Evolutionary conservation across 129 eudicot genomes (phyloP).

Genomic region (Silybum marianum): DNA sequence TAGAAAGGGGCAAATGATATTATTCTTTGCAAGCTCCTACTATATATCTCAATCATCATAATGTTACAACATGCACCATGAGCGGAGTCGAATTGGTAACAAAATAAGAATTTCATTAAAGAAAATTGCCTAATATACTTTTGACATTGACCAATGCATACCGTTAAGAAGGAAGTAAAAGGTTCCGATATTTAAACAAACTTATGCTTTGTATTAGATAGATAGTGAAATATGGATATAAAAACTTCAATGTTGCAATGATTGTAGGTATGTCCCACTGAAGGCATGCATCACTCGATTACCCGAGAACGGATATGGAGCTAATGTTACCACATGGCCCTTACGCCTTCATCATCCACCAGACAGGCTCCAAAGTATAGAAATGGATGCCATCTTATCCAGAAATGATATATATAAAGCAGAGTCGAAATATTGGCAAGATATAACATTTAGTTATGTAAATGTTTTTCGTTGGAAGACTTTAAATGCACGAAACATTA

Average conservation of each 20-base stretch:
- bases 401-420: slow-evolving; percentile 76
- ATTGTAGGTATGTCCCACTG: slow-evolving; percentile 63
- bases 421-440: slow-evolving; percentile 74
- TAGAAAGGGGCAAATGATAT: background rate
- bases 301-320: slow-evolving; percentile 70
- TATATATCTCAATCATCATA: background rate
- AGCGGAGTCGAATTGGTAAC: background rate
- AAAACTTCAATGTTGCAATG: slow-evolving; percentile 14
- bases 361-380: slow-evolving; percentile 66
- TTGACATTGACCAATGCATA: background rate
- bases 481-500: slow-evolving; percentile 53
- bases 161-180: background rate
- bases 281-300: slow-evolving; percentile 65
- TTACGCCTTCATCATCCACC: slow-evolving; percentile 75
- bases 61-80: background rate
- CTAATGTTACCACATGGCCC: slow-evolving; percentile 72
- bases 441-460: slow-evolving; percentile 60
- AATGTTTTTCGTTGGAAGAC: slow-evolving; percentile 53
- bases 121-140: background rate
- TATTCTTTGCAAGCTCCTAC: background rate
- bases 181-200: background rate
- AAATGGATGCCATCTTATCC: slow-evolving; percentile 80
- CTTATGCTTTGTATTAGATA: background rate
- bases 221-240: background rate
- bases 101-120: background rate